These are phyloP conservation scores for Metroxylon sagu DNA, from an alignment of 176 grass and related monocot genomes.

Conservation along the genomic window DNA sequence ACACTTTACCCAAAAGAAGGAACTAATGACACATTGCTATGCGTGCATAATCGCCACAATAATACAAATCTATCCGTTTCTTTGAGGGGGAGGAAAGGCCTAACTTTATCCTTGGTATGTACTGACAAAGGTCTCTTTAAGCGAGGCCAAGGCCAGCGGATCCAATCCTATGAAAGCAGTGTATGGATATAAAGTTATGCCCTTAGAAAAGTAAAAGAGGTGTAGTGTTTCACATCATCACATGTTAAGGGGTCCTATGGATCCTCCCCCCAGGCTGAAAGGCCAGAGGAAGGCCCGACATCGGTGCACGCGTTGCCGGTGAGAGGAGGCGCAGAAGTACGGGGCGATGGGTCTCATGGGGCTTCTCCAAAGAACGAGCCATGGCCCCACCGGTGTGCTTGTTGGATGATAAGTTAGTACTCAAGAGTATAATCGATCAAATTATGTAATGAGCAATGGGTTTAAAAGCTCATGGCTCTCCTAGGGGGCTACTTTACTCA, in stretches of 20 bases:
- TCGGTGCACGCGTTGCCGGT: slow-evolving; percentile 15
- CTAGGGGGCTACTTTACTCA: too few relatives aligned
- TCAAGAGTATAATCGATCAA: too few relatives aligned
- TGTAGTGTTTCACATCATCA: not conserved
- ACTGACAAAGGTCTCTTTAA: too few relatives aligned
- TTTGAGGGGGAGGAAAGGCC: slow-evolving; percentile 19
- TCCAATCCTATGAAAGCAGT: too few relatives aligned
- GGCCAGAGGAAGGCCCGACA: not conserved
- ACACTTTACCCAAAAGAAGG: too few relatives aligned
- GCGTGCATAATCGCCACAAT: not conserved
- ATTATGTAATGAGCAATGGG: too few relatives aligned
- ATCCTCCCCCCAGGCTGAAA: not conserved
- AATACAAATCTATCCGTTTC: slow-evolving; percentile 6
- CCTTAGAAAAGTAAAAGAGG: not conserved
- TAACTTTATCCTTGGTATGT: not conserved
- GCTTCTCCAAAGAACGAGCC: slow-evolving; percentile 10
- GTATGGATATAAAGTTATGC: not conserved
- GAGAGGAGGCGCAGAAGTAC: not conserved
- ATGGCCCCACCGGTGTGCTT: not conserved
- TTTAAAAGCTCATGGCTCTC: too few relatives aligned
- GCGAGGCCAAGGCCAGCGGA: too few relatives aligned
- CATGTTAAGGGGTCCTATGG: too few relatives aligned
- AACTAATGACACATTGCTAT: slow-evolving; percentile 1
- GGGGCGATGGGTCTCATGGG: not conserved
- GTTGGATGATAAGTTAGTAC: too few relatives aligned